These are phyloP conservation scores for Amanita fuliginea DNA, from an alignment of 768 basidiomycete genomes.

Conservation along the genomic window DNA sequence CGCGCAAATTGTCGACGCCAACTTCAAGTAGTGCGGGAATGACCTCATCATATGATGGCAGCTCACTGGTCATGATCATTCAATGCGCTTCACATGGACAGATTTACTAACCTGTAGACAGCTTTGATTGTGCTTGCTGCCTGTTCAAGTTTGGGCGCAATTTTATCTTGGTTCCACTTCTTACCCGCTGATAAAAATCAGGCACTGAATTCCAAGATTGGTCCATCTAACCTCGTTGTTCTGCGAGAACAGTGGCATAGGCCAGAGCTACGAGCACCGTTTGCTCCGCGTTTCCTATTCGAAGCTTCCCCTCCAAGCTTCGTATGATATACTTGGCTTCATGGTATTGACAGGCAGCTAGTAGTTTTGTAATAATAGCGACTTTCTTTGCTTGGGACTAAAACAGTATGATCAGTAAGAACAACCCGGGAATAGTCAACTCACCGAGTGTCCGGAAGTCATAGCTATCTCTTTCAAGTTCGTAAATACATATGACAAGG, in stretches of 20 bases:
- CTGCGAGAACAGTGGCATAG: slow-evolving; percentile 78
- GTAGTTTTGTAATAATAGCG: slow-evolving; percentile 84
- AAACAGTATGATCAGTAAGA: slow-evolving; percentile 2
- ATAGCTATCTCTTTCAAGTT: slow-evolving; percentile 85
- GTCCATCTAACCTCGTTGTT: slow-evolving; percentile 36
- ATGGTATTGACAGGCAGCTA: slow-evolving; percentile 82
- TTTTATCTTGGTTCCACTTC: slow-evolving; percentile 64
- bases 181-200: slow-evolving; percentile 42
- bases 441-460: slow-evolving; percentile 71
- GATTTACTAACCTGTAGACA: slow-evolving; percentile 76
- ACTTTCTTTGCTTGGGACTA: slow-evolving; percentile 96
- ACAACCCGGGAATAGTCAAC: slow-evolving; percentile 4
- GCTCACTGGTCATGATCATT: slow-evolving; percentile 44
- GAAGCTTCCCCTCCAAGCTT: slow-evolving; percentile 90
- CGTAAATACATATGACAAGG: slow-evolving; percentile 82
- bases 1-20: slow-evolving; percentile 60
- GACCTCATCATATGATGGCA: slow-evolving; percentile 87
- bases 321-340: slow-evolving; percentile 98
- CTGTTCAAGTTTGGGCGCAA: slow-evolving; percentile 64
- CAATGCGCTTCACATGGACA: slow-evolving; percentile 1
- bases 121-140: slow-evolving; percentile 71
- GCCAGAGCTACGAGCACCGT: slow-evolving; percentile 93
- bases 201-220: neutral
- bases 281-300: slow-evolving; percentile 94
- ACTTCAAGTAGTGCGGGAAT: slow-evolving; percentile 79